Evolutionary conservation across 257 asterid species (phyloP), one percentile per base, ranked within the genome.

Genomic region (Handroanthus guayacan): DNA sequence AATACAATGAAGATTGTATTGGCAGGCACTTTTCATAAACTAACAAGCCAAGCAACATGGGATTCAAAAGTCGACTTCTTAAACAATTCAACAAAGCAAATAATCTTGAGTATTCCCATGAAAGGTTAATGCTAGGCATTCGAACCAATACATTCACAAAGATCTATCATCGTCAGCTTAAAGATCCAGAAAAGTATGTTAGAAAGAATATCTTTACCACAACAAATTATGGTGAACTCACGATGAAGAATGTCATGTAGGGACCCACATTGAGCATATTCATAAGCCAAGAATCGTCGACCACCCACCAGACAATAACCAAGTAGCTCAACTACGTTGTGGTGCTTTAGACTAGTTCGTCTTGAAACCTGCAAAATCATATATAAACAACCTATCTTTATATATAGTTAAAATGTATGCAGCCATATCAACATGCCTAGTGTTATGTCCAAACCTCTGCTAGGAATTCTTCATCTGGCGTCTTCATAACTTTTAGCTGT

Each of bases 201-300:
- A 72, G 61, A 36, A 45, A 45, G 52, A 45, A 12, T 51, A 56
- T 16, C 55, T 66, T 37, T 39, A 75, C 50, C 16, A 61, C 0
- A 62, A 13, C 36, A 13, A 67, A 55, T 10, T 70, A 20, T 11
- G 31, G 41, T 10, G 9, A 75, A 79, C 84, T 44, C 67, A 87
- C 91, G 87, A 57, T 87, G 89, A 57, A 87, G 91, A 79, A 87
- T 79, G 75, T 87, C 87, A 39, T 84, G 89, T 66, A 87, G 87
- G 41, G 91, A 84, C 69, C 91, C 87, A 81, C 83, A 77, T 48
- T 85, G 67, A 37, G 88, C 87, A 78, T 74, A 83, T 71, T 85
- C 92, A 67, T 81, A 85, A 41, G 92, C 92, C 65, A 86, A 71
- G 69, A 81, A 78, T 39, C 88, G 90, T 50, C 74, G 81, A 62